phyloP scores from a whole-genome alignment of 2,329 filamentous ascomycete species.

The Rasamsonia emersonii region DNA sequence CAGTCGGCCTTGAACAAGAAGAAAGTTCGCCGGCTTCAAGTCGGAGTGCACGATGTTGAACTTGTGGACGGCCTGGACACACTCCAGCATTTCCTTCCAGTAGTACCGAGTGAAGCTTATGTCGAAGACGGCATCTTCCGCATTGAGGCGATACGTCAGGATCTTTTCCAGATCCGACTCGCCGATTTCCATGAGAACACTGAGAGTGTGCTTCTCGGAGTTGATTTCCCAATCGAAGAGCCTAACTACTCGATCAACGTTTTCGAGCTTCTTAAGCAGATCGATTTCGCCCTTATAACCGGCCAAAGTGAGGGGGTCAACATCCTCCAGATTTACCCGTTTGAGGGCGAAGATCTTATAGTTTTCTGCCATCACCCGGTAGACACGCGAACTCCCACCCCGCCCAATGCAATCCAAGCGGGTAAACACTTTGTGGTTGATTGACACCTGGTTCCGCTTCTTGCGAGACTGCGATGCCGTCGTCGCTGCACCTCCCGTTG shows the following conservation, averaged over 20 bases:
- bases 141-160: conserved; percentile 63
- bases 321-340: conserved; percentile 80
- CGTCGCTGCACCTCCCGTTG: conserved; percentile 69
- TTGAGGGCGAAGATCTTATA: conserved; percentile 93
- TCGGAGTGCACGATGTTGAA: conserved; percentile 94
- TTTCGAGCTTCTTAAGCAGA: conserved; percentile 68
- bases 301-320: conserved; percentile 71
- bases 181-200: conserved; percentile 92
- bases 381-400: conserved; percentile 89
- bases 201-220: conserved; percentile 78
- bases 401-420: conserved; percentile 83
- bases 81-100: conserved; percentile 99
- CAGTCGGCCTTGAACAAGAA: conserved; percentile 77
- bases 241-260: conserved; percentile 82
- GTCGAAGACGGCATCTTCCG: conserved; percentile 69
- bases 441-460: conserved; percentile 71
- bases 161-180: conserved; percentile 88
- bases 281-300: conserved; percentile 97
- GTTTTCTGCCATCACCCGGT: conserved; percentile 93
- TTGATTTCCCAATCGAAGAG: conserved; percentile 92
- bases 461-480: conserved; percentile 64
- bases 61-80: conserved; percentile 78
- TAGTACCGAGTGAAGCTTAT: conserved; percentile 90
- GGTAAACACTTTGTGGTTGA: conserved; percentile 88
- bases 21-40: conserved; percentile 93